Evolutionary conservation across 176 grass and related monocot genomes (phyloP), one percentile per base, ranked within the genome.

Genomic region (Triticum turgidum): DNA sequence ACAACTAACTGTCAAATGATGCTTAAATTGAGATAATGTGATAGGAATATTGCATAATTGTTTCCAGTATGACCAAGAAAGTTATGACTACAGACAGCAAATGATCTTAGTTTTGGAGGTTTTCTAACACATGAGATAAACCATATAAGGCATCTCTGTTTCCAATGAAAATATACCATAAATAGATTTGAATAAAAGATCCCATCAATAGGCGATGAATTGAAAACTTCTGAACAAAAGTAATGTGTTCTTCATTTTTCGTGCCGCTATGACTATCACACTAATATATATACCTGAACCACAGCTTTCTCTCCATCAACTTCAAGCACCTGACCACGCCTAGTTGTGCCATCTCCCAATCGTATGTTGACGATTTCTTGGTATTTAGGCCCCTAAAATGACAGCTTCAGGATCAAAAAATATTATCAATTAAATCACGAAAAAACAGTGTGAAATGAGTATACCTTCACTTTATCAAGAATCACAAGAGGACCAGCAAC

Each of bases 301-400:
- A 95, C 93, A 87, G 93, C 93, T 84, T 89, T 95, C 86, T 95
- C 93, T 39, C 93, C 93, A 75, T 95, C 93, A 38, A 95, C 93
- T 87, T 95, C 93, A 56, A 95, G 86, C 47, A 95, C 93, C 75
- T 95, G 93, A 74, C 93, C 93, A 84, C 90, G 90, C 83, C 93
- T 86, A 61, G 83, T 92, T 41, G 90, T 89, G 51, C 93, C 90
- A 85, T 95, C 88, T 87, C 93, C 93, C 39, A 95, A 80, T 34
- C 88, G 84, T 64, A 95, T 95, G 83, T 95, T 95, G 30, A 95
- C 90, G 82, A 95, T 95, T 81, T 95, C 93, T 81, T 92, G 93
- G 76, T 95, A 95, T 80, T 92, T 95, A 37, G 88, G 93, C n/a
- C 93, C 93, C 93, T 95, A 86, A 81, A 94, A 77, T 35, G 34